These are phyloP conservation scores for Phragmites australis DNA, from an alignment of 176 grass and related monocot species.

Conservation along the genomic window DNA sequence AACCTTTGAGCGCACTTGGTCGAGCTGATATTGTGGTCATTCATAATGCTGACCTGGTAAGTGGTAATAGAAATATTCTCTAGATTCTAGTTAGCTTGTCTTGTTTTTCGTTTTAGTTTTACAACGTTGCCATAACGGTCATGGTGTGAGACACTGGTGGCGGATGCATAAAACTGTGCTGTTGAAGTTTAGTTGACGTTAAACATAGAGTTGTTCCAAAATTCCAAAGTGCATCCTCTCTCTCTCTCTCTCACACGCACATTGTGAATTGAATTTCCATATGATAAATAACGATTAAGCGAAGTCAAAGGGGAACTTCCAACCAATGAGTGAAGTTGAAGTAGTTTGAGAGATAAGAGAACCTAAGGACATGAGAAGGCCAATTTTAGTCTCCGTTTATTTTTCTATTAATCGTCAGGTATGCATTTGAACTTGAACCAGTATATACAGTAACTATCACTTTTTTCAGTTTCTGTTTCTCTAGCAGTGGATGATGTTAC, in stretches of 20 bases:
- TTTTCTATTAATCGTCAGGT: not conserved
- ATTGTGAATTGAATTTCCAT: not conserved
- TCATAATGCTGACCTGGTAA: slow-evolving; percentile 80
- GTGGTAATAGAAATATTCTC: slow-evolving; percentile 24
- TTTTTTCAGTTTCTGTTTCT: not conserved
- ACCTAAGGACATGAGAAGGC: not conserved
- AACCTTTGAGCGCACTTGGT: slow-evolving; percentile 59
- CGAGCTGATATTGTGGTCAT: slow-evolving; percentile 78
- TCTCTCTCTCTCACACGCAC: no score
- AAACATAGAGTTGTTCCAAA: slow-evolving; percentile 10
- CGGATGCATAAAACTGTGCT: not conserved
- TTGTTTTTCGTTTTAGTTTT: not conserved
- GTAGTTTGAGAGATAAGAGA: not conserved
- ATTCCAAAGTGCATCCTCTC: not conserved
- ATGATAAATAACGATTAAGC: not conserved
- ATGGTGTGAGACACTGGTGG: not conserved
- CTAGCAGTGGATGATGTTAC: not conserved
- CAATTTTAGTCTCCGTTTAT: not conserved
- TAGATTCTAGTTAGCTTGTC: not conserved
- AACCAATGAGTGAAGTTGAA: not conserved
- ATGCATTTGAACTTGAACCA: not conserved
- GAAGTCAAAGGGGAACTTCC: no score
- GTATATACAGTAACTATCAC: not conserved
- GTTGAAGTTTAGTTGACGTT: not conserved
- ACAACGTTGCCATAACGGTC: not conserved